These are phyloP conservation scores for Calvatia gigantea DNA, from an alignment of 768 basidiomycete species.

Conservation along the genomic window DNA sequence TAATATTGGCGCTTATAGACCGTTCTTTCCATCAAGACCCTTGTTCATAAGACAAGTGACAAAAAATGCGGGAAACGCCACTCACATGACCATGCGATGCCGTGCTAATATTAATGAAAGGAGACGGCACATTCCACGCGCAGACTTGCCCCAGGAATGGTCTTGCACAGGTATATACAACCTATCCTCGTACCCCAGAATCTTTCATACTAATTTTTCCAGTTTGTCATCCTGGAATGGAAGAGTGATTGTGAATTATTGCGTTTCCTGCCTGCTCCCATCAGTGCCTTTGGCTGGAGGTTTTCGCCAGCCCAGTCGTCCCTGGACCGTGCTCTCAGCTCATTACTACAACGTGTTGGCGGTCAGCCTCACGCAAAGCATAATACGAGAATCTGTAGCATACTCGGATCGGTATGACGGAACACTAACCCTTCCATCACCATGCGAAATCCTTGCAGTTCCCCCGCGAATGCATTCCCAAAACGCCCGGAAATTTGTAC, in stretches of 20 bases:
- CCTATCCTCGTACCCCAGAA: background rate
- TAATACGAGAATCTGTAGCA: constrained; percentile 4
- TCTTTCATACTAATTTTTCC: background rate
- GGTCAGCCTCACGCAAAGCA: constrained; percentile 9
- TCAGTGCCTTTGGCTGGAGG: background rate
- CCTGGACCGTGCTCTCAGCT: background rate
- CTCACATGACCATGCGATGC: constrained; percentile 15
- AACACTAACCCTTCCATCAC: constrained; percentile 18
- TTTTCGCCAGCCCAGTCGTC: background rate
- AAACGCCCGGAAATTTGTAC: background rate
- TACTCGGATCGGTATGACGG: constrained; percentile 10
- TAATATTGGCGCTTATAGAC: background rate
- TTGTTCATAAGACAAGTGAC: background rate
- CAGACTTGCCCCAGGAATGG: background rate
- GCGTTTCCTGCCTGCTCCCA: background rate
- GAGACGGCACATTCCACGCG: background rate
- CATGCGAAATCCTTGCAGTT: constrained; percentile 18
- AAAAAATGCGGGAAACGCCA: constrained; percentile 4
- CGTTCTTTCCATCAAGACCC: background rate
- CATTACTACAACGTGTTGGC: constrained; percentile 8
- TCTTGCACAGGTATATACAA: background rate
- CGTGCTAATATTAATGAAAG: constrained; percentile 20
- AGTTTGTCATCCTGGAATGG: background rate
- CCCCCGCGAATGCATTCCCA: constrained; percentile 8
- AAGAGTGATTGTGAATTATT: background rate